Base-by-base conservation (phyloP, 2,329 filamentous ascomycete species). In the Sporothrix euskadiensis region DNA sequence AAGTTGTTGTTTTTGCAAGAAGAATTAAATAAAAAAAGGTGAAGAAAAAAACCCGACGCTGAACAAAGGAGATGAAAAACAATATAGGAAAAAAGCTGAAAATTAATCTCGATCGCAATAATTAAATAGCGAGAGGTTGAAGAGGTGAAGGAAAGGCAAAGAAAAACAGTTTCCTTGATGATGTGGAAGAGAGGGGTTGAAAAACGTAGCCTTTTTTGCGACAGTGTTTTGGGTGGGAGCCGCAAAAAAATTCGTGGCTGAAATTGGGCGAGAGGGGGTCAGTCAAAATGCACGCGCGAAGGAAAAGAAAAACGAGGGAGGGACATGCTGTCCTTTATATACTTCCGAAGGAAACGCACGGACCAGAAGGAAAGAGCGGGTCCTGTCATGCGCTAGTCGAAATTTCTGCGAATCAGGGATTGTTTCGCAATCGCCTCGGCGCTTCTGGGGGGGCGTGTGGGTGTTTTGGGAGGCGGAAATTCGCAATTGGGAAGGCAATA, bases 351-450 rank as follows among this genome's bases (percentile, higher is more conserved):
- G 26, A 74, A 71, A 73, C 73, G 76, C 76, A 77, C 76, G 74
- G 76, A 16, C 76, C 76, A 77, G 4, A 19, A 22, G 3, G 3
- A 63, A 75, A 73, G 22, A 73, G 72, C 70, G 69, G 73, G 61
- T 52, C 66, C 14, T 9, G 10, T 22, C 19, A 54, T 63, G 72
- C 76, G 72, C 76, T 77, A 77, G 73, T 54, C 10, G 59, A 72
- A 57, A 70, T 74, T 74, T 77, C 74, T 72, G 69, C 76, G 74
- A 77, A 77, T 77, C 75, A 77, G 69, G 63, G 73, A 71, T 49
- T 9, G 54, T 69, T 73, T 69, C 69, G 71, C 74, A 75, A 76
- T 76, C 74, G 73, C 69, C 68, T 69, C 73, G 73, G 71, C 71
- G 69, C 73, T 73, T 72, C 32, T 44, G 30, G 65, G 74, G 75